Base-by-base conservation (phyloP, 371 early-diverging fungal species). In the Haplosporangium sp. region DNA sequence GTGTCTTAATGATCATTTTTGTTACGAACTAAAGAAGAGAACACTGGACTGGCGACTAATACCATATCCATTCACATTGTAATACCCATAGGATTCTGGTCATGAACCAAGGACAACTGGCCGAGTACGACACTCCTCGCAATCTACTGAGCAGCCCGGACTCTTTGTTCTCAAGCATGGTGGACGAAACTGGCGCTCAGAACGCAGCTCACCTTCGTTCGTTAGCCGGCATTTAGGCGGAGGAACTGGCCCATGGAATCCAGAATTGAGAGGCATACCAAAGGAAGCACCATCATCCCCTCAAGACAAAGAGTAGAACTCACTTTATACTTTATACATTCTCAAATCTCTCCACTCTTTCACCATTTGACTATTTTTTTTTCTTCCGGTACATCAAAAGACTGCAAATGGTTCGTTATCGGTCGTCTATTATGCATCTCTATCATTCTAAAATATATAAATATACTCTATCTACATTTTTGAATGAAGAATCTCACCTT, bases 141-240 rank as follows among this genome's bases (percentile, higher is more conserved):
- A 73, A 69, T 52, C 55, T 83, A 23, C 63, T 85, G 47, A 69
- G 65, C 37, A 83, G 94, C 64, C 83, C 86, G 37, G 77, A 86
- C 62, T 91, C 92, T 14, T 75, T 91, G 54, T 96, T 95, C 67
- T 91, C 88, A 59, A 84, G 87, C 42, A 83, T 95, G 72, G 92
- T 93, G 9, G 90, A 87, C 57, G 92, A 95, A 75, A 90, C 94
- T 38, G 94, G 93, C 18, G 42, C 57, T 2, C 70, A 73, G 37
- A 80, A 80, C 43, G 71, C 79, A 8, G 51, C 16, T 10, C 67
- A 71, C 60, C 72, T 77, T 46, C 64, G 72, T 3, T 46, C 72
- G 13, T 51, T 77, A 45, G 79, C 72, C 9, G 79, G 68, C 6
- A 57, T 71, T 16, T 71, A 61, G 41, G 48, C 13, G 21, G 47